Evolutionary conservation across 345 rosid species (phyloP).

Genomic region (Citrus hindsii): DNA sequence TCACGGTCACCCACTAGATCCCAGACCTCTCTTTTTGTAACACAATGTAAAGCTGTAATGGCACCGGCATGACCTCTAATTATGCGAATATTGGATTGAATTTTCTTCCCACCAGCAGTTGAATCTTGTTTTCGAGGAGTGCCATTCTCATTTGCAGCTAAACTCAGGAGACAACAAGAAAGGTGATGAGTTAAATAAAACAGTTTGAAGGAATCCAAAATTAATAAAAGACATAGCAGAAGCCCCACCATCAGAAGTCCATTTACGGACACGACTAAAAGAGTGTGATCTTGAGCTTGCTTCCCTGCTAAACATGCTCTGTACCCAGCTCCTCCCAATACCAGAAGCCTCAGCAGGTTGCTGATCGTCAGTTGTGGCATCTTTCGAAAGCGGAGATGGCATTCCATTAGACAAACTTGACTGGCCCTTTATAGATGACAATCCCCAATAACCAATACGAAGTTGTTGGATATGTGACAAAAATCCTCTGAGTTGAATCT

Average conservation of each 20-base stretch:
- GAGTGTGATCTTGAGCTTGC: conserved; percentile 68
- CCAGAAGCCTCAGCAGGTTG: conserved; percentile 93
- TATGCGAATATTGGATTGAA: conserved; percentile 85
- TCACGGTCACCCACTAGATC: conserved; percentile 98
- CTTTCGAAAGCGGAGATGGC: conserved; percentile 85
- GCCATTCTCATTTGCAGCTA: conserved; percentile 40
- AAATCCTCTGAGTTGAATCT: conserved; percentile 96
- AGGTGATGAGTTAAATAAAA: neutral
- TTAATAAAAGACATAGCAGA: conserved; percentile 37
- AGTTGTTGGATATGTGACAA: conserved; percentile 93
- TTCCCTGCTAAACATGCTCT: conserved; percentile 98
- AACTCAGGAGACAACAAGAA: conserved; percentile 6
- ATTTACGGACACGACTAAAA: conserved; percentile 70
- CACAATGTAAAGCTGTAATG: conserved; percentile 93
- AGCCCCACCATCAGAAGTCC: conserved; percentile 77
- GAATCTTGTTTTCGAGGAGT: conserved; percentile 56
- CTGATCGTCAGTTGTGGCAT: conserved; percentile 64
- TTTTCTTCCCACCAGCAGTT: conserved; percentile 78
- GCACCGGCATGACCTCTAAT: conserved; percentile 94
- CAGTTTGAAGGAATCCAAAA: neutral
- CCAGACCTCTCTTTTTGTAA: conserved; percentile 96
- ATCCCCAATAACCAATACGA: conserved; percentile 90
- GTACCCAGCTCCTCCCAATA: conserved; percentile 98
- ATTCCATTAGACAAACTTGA: conserved; percentile 58
- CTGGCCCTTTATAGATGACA: conserved; percentile 65